Conservation (phyloP, 2,329 filamentous ascomycete genomes). For the Bipolaris gigantea region DNA sequence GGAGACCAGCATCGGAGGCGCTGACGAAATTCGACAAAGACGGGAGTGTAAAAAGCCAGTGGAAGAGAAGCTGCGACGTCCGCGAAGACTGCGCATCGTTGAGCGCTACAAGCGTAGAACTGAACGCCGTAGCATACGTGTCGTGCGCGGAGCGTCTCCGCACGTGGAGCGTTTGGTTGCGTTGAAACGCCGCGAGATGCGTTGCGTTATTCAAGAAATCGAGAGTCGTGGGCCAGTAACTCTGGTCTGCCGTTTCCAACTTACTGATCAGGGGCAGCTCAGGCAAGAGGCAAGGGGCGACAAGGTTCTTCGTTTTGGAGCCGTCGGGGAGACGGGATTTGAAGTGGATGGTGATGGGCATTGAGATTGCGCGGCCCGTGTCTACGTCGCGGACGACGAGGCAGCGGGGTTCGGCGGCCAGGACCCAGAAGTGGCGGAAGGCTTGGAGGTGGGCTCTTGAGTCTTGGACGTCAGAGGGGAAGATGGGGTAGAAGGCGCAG, state of each 20-base stretch:
- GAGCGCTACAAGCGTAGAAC: conserved; percentile 72
- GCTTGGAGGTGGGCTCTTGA: conserved; percentile 95
- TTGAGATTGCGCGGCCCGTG: conserved; percentile 75
- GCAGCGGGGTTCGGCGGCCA: conserved; percentile 87
- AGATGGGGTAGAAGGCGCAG: conserved; percentile 91
- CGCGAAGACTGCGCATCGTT: conserved; percentile 58
- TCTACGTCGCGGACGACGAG: conserved; percentile 85
- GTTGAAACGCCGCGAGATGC: conserved; percentile 65
- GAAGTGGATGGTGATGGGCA: conserved; percentile 69
- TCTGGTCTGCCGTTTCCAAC: conserved; percentile 64
- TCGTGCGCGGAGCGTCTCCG: conserved; percentile 64
- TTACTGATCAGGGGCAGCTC: conserved; percentile 65
- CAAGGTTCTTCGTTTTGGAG: conserved; percentile 32
- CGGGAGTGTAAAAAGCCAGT: conserved; percentile 72
- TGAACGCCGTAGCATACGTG: conserved; percentile 65
- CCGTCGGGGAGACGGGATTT: conserved; percentile 43
- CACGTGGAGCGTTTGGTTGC: conserved; percentile 74
- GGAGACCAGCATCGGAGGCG: conserved; percentile 62
- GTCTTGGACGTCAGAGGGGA: conserved; percentile 85
- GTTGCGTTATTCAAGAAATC: conserved; percentile 68
- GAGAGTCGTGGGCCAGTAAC: conserved; percentile 80
- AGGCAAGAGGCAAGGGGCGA: conserved; percentile 63
- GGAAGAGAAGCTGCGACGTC: conserved; percentile 56
- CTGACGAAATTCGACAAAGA: conserved; percentile 49
- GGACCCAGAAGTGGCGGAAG: conserved; percentile 95